These are phyloP conservation scores for Geranium incanum DNA, from an alignment of 441 rosid genomes.

Conservation along the genomic window DNA sequence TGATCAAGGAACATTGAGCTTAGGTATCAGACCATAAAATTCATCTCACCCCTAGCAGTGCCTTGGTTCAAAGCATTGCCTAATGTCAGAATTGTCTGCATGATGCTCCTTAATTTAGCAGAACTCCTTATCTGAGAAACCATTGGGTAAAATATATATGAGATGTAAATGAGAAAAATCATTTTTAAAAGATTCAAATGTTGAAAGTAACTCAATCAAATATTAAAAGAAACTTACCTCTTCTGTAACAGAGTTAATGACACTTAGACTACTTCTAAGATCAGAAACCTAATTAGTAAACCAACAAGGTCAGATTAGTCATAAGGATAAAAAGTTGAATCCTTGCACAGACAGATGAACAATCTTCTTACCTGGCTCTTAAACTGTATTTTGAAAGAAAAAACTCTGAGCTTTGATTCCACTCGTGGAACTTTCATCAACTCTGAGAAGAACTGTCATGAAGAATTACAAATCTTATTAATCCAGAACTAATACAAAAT, in stretches of 20 bases:
- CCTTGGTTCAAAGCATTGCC: conserved; percentile 95
- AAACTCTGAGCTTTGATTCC: conserved; percentile 87
- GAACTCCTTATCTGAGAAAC: conserved; percentile 63
- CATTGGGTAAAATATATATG: conserved; percentile 15
- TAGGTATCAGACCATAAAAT: neutral
- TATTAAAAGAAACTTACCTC: conserved; percentile 56
- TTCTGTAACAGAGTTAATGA: conserved; percentile 62
- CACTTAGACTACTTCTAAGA: conserved; percentile 60
- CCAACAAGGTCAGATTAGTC: neutral
- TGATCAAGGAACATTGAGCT: neutral
- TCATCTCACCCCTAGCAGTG: conserved; percentile 83
- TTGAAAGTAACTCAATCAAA: conserved; percentile 11
- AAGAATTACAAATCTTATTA: conserved; percentile 22
- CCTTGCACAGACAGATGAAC: neutral
- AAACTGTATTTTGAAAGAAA: conserved; percentile 80
- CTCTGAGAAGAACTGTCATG: conserved; percentile 77
- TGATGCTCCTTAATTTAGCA: conserved; percentile 64
- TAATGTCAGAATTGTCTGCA: conserved; percentile 86
- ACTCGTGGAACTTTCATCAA: conserved; percentile 87
- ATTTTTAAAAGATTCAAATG: neutral
- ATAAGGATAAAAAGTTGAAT: neutral
- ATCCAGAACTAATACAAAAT: neutral
- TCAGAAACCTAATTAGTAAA: conserved; percentile 62
- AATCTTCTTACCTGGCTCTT: conserved; percentile 54
- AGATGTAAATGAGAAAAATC: conserved; percentile 5